Base-by-base conservation (phyloP, 1,139 yeast genomes). In the Candida sanyaensis region DNA sequence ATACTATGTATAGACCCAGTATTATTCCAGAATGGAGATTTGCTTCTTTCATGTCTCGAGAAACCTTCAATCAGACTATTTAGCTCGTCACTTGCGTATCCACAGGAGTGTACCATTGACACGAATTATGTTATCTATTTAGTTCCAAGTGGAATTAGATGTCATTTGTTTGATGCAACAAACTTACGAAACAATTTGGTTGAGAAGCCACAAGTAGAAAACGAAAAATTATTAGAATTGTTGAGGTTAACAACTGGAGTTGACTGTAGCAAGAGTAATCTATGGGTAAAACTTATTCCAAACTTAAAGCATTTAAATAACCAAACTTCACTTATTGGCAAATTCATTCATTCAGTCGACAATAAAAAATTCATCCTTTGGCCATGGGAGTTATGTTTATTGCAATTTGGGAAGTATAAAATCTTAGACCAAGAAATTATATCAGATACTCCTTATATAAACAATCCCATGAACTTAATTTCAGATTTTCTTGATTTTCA, bases 141-240 rank as follows among this genome's bases (percentile, higher is more conserved):
- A 44, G 80, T 86, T 5, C 96, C 96, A 0, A 83, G 91, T 10
- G 95, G 92, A 0, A 83, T 86, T 13, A 68, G 91, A 46, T 88
- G 89, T 46, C 84, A 81, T 53, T 68, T 85, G 36, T 73, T 64
- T 47, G 81, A 84, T 32, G 37, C 51, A 1, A 41, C 45, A 10
- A 50, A 48, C 29, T 41, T 55, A 9, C 30, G 40, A 26, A 50
- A 48, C 27, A 56, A 56, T 29, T 46, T 52, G 12, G 47, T 55
- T 31, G 50, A 50, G 2, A 45, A 43, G 24, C 50, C 49, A 12
- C 44, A 40, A 28, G 43, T 36, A 9, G 53, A 75, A 36, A 82
- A 83, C 56, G 78, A 75, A 5, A 71, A 71, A 24, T 64, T 88
- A 7, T 55, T 79, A 11, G 68, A 71, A 31, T 71, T 84, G 9